Conservation (phyloP, 306 rosid genomes). For the Dicorynia guianensis region DNA sequence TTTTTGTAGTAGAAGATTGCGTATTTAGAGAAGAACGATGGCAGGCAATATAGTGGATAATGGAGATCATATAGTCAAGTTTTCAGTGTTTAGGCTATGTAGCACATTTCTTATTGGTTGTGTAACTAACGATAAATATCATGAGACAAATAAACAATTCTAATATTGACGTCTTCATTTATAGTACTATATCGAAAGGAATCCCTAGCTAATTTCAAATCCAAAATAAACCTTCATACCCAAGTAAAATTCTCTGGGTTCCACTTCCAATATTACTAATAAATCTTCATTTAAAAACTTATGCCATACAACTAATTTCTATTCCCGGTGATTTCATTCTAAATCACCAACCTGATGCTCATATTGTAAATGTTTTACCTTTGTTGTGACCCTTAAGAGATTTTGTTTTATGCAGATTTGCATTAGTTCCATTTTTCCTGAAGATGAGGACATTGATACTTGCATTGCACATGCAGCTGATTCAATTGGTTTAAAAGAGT, state of each 20-base stretch:
- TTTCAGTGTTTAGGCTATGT: slow-evolving; percentile 4
- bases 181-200: too few relatives aligned
- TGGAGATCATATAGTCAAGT: background rate
- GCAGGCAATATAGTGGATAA: background rate
- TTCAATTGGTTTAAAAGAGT: slow-evolving; percentile 85
- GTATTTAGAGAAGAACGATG: background rate
- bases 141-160: background rate
- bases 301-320: too few relatives aligned
- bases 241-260: too few relatives aligned
- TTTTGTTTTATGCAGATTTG: slow-evolving; percentile 59
- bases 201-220: too few relatives aligned
- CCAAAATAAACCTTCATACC: too few relatives aligned
- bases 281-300: too few relatives aligned
- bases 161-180: too few relatives aligned
- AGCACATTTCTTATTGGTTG: background rate
- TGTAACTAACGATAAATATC: background rate
- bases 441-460: slow-evolving; percentile 60
- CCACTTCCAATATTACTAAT: too few relatives aligned
- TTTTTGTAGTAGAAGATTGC: background rate
- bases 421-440: slow-evolving; percentile 70
- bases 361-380: too few relatives aligned
- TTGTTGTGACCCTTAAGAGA: background rate
- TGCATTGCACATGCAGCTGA: slow-evolving; percentile 75
- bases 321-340: too few relatives aligned
- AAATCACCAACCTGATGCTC: too few relatives aligned